A percentile compares a stretch with the other conserved stretches of the same genome.
phyloP scores from a whole-genome alignment of 2,329 filamentous ascomycete genomes.

The Didymella lethalis region DNA sequence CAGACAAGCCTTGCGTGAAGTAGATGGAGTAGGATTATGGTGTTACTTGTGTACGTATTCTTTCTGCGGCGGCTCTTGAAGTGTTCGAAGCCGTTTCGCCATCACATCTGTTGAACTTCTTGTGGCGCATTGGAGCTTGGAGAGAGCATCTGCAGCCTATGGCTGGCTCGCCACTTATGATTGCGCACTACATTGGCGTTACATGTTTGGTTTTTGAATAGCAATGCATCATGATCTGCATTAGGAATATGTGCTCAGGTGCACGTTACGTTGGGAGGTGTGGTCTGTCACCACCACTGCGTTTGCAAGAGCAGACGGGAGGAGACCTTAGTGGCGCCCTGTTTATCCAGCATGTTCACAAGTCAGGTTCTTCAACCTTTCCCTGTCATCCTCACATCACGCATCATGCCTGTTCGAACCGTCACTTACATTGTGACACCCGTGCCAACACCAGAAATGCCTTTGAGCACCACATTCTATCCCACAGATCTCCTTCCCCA shows the following conservation, averaged over 20 bases:
- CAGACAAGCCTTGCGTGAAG: neutral
- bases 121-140: neutral
- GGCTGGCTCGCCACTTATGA: constrained; percentile 12
- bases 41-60: constrained; percentile 18
- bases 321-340: too few species aligned
- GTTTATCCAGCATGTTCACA: neutral
- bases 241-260: neutral
- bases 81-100: constrained; percentile 20
- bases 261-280: neutral
- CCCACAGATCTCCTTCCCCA: neutral
- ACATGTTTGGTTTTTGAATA: constrained; percentile 3
- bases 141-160: constrained; percentile 9
- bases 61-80: constrained; percentile 18
- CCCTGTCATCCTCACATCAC: too few species aligned
- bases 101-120: constrained; percentile 12
- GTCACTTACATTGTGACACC: neutral
- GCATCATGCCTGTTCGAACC: neutral
- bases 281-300: neutral
- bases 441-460: neutral
- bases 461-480: neutral
- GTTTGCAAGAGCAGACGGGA: neutral
- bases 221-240: constrained; percentile 16
- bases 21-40: neutral
- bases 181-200: constrained; percentile 9
- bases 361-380: neutral